These are phyloP conservation scores for Colletotrichum australisinense DNA, from an alignment of 2,329 filamentous ascomycete species.

Conservation along the genomic window DNA sequence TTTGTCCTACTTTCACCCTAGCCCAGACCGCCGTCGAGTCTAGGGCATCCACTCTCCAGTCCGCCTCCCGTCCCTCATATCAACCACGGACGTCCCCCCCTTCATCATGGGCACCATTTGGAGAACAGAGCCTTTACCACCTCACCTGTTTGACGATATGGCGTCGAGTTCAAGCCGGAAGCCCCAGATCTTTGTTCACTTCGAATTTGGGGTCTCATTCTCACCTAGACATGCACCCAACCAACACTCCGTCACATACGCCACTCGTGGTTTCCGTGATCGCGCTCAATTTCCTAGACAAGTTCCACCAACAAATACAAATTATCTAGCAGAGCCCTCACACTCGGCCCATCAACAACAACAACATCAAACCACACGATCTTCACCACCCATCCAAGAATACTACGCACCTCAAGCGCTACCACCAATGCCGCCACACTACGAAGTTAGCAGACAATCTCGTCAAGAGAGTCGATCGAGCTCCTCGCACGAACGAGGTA, in stretches of 20 bases:
- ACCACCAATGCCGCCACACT: conserved; percentile 28
- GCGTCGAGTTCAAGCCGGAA: conserved; percentile 43
- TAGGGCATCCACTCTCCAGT: conserved; percentile 1
- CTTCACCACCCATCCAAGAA: conserved; percentile 33
- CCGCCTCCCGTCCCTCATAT: conserved; percentile 23
- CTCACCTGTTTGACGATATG: conserved; percentile 40
- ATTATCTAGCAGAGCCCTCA: conserved; percentile 48
- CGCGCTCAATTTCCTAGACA: conserved; percentile 57
- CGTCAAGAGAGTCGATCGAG: conserved; percentile 37
- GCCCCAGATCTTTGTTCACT: conserved; percentile 61
- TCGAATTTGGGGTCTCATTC: conserved; percentile 65
- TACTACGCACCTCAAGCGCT: conserved; percentile 34
- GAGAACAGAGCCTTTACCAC: conserved; percentile 37
- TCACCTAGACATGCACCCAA: conserved; percentile 55
- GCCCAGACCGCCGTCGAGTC: conserved; percentile 30
- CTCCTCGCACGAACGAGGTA: conserved; percentile 56
- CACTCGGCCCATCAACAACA: conserved; percentile 28
- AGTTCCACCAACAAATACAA: conserved; percentile 57
- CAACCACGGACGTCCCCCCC: conserved; percentile 18
- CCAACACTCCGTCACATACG: conserved; percentile 58
- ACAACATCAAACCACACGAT: conserved; percentile 23
- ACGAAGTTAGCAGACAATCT: conserved; percentile 26
- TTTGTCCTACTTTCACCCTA: conserved; percentile 26
- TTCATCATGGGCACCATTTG: conserved; percentile 38
- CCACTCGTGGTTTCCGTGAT: conserved; percentile 57